These are phyloP conservation scores for Breviolum minutum DNA, from an alignment of 73 alveolate genomes.

Conservation along the genomic window DNA sequence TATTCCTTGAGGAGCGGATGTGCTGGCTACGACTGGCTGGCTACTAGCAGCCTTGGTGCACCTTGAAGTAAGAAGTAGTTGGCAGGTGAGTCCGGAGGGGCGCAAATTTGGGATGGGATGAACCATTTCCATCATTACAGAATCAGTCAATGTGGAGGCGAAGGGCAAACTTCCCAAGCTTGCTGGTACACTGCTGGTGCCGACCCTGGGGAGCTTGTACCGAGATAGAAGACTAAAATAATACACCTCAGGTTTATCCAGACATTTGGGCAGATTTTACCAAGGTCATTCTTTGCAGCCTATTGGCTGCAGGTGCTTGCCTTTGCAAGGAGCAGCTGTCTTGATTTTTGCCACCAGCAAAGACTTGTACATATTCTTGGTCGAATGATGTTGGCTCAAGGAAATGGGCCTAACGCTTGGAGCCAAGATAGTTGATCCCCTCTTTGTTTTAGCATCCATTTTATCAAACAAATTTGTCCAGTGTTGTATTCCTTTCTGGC, in stretches of 20 bases:
- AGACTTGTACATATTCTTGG: not conserved
- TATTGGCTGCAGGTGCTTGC: constrained; percentile 53
- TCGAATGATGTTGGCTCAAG: not conserved
- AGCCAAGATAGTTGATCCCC: not conserved
- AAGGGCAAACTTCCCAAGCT: constrained; percentile 16
- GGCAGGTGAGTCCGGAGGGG: constrained; percentile 47
- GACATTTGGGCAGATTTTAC: not conserved
- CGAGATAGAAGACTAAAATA: not conserved
- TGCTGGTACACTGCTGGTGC: constrained; percentile 48
- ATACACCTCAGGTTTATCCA: not conserved
- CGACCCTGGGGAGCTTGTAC: not conserved
- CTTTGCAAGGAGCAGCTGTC: constrained; percentile 64
- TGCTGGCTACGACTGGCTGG: constrained; percentile 73
- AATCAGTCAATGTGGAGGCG: constrained; percentile 6
- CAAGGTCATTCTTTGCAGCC: constrained; percentile 51
- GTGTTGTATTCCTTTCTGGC: no score
- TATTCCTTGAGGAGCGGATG: constrained; percentile 40
- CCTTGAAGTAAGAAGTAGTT: constrained; percentile 44
- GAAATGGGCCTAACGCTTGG: constrained; percentile 49
- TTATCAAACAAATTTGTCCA: no score
- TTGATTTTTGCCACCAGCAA: not conserved
- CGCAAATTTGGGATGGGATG: not conserved
- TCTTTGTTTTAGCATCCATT: no score
- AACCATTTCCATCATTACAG: not conserved
- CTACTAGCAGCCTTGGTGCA: constrained; percentile 75